Evolutionary conservation across 352 stramenopile genomes (phyloP).

Genomic region (Blastocystis sp.): DNA sequence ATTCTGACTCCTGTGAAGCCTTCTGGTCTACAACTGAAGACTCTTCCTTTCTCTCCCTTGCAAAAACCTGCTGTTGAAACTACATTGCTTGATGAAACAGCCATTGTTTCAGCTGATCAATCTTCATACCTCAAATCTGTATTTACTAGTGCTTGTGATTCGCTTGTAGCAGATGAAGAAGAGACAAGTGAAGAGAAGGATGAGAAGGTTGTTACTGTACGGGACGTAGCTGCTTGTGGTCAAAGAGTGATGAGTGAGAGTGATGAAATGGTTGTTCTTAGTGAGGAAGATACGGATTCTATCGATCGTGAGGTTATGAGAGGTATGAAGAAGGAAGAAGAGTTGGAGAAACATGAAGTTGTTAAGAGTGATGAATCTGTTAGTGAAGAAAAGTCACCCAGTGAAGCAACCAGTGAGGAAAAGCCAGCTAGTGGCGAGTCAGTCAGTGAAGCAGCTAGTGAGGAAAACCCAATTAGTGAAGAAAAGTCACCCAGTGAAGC

Average conservation of each 20-base stretch:
- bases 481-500: too few species aligned
- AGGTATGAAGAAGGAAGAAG: too few species aligned
- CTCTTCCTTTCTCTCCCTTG: not conserved
- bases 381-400: too few species aligned
- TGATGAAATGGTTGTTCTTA: not conserved
- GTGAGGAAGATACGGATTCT: not conserved
- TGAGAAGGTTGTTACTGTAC: not conserved
- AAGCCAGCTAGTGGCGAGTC: too few species aligned
- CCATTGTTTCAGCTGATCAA: not conserved
- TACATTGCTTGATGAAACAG: not conserved
- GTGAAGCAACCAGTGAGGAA: too few species aligned
- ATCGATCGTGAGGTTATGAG: too few species aligned
- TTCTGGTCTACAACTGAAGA: not conserved
- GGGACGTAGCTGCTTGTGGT: not conserved
- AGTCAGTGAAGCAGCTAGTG: too few species aligned
- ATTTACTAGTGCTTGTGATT: not conserved
- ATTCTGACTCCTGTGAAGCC: not conserved
- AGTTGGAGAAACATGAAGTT: too few species aligned
- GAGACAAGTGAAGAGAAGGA: not conserved
- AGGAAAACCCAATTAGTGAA: too few species aligned
- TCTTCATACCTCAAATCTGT: not conserved
- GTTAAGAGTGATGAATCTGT: too few species aligned
- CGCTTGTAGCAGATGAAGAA: not conserved
- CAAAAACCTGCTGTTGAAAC: not conserved
- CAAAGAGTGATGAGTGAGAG: not conserved